Conservation (phyloP, 495 filamentous ascomycete genomes). For the Hypoxylon rickii region DNA sequence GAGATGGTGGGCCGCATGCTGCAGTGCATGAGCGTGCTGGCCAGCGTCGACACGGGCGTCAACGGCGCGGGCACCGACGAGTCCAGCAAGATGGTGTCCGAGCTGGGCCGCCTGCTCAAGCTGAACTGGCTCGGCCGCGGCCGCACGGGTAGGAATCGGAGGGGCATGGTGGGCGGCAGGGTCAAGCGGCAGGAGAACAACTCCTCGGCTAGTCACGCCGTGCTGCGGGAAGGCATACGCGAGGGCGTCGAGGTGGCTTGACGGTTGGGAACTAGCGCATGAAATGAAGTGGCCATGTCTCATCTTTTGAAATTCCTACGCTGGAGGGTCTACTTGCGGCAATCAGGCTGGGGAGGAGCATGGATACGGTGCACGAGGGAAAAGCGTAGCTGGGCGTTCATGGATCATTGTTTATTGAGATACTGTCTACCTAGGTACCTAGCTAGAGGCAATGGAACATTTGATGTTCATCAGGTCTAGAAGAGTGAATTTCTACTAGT, state of each 20-base stretch:
- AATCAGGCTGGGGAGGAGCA: not conserved
- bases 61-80: constrained; percentile 55
- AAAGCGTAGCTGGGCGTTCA: not conserved
- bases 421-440: not conserved
- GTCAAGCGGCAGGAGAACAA: constrained; percentile 42
- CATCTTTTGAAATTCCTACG: too few relatives aligned
- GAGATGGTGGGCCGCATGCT: constrained; percentile 95
- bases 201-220: constrained; percentile 10
- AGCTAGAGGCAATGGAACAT: too few relatives aligned
- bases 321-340: not conserved
- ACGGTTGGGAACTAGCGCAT: constrained; percentile 6
- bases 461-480: too few relatives aligned
- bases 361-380: constrained; percentile 1
- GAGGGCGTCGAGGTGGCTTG: constrained; percentile 36
- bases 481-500: too few relatives aligned
- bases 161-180: constrained; percentile 74
- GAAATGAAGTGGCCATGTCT: too few relatives aligned
- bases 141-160: constrained; percentile 82
- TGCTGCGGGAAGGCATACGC: constrained; percentile 30
- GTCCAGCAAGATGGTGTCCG: constrained; percentile 78
- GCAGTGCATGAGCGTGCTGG: constrained; percentile 91
- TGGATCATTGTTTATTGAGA: not conserved
- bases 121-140: constrained; percentile 95
- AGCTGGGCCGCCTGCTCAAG: constrained; percentile 83
- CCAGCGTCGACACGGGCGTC: constrained; percentile 59